These are phyloP conservation scores for Prunus kanzakura DNA, from an alignment of 306 rosid species.

Conservation along the genomic window DNA sequence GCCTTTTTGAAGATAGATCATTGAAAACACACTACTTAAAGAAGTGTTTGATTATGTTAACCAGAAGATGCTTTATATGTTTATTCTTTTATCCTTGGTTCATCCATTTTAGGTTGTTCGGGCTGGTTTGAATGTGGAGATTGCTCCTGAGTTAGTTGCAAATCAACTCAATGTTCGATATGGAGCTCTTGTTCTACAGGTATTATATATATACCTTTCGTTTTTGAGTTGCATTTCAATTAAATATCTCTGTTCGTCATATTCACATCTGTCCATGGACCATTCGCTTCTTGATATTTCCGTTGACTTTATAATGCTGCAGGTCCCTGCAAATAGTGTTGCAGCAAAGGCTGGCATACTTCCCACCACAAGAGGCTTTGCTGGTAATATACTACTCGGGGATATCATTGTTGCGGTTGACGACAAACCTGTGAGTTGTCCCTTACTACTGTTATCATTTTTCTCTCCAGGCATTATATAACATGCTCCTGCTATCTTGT, in stretches of 20 bases:
- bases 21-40: neutral
- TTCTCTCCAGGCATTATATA: neutral
- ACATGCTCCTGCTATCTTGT: too few relatives aligned
- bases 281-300: conserved; percentile 5
- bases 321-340: conserved; percentile 83
- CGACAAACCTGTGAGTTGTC: conserved; percentile 66
- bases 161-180: conserved; percentile 87
- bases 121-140: conserved; percentile 80
- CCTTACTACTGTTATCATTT: conserved; percentile 15
- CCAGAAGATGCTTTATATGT: neutral
- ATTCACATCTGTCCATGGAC: neutral
- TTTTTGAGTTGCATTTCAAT: neutral
- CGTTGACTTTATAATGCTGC: conserved; percentile 7
- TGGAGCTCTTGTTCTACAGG: conserved; percentile 90
- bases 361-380: conserved; percentile 85
- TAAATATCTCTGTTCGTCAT: neutral
- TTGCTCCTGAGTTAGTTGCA: conserved; percentile 82
- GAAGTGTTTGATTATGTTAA: neutral
- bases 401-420: conserved; percentile 80
- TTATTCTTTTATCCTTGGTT: conserved; percentile 15
- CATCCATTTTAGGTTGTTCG: conserved; percentile 56
- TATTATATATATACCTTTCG: conserved; percentile 10
- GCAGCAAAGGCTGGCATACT: conserved; percentile 81
- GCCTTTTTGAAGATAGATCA: neutral
- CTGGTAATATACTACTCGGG: conserved; percentile 84